These are phyloP conservation scores for Escallonia rubra DNA, from an alignment of 129 eudicot genomes.

Conservation along the genomic window DNA sequence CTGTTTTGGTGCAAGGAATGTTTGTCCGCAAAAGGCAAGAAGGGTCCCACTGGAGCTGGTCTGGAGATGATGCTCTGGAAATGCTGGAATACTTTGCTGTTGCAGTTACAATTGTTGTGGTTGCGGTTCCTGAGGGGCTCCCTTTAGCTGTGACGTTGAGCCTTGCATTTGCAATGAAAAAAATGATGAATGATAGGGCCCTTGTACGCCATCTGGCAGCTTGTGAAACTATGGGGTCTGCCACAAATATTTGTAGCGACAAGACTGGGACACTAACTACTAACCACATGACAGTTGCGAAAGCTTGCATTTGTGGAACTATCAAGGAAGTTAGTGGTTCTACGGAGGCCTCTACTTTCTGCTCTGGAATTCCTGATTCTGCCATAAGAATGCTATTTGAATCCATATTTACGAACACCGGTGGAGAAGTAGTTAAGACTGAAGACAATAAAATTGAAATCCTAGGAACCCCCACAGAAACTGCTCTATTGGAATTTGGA, in stretches of 20 bases:
- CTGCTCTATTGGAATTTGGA: conserved; percentile 86
- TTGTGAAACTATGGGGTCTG: conserved; percentile 98
- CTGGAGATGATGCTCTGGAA: conserved; percentile 74
- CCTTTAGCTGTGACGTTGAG: conserved; percentile 91
- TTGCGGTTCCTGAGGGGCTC: conserved; percentile 94
- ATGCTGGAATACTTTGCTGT: conserved; percentile 86
- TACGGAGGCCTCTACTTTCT: conserved; percentile 15
- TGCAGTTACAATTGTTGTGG: conserved; percentile 93
- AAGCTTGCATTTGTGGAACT: conserved; percentile 73
- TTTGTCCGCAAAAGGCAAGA: conserved; percentile 49
- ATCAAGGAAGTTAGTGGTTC: conserved; percentile 37
- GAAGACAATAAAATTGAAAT: conserved; percentile 62
- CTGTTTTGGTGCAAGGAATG: conserved; percentile 80
- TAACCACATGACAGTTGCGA: conserved; percentile 89
- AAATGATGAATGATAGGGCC: conserved; percentile 96
- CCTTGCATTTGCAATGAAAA: conserved; percentile 96
- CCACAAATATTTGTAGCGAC: conserved; percentile 88
- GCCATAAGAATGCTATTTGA: conserved; percentile 43
- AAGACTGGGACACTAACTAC: conserved; percentile 93
- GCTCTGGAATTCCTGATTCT: conserved; percentile 50
- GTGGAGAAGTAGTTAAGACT: conserved; percentile 70
- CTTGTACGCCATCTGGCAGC: conserved; percentile 96
- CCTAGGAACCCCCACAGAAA: conserved; percentile 83
- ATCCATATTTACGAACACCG: conserved; percentile 80
- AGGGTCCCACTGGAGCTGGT: conserved; percentile 69